Evolutionary conservation across 1,284 basidiomycete species (phyloP).

Genomic region (Grifola frondosa): DNA sequence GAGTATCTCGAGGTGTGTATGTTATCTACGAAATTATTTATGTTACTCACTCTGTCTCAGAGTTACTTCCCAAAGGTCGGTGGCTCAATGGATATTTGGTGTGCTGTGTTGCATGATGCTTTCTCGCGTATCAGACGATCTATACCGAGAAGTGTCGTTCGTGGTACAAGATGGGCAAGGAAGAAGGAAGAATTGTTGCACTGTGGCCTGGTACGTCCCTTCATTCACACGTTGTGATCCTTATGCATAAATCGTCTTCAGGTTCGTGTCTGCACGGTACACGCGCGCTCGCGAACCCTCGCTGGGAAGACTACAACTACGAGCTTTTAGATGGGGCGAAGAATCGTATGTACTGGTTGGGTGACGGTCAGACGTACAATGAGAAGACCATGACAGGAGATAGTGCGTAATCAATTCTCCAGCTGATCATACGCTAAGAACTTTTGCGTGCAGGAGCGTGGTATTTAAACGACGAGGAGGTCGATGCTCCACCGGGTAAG

Average conservation of each 20-base stretch:
- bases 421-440: not conserved
- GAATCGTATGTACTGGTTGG: constrained; percentile 60
- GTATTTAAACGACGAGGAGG: constrained; percentile 44
- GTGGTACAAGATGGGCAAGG: constrained; percentile 66
- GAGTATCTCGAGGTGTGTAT: constrained; percentile 44
- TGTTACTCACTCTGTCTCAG: constrained; percentile 2
- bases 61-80: constrained; percentile 49
- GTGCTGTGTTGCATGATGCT: not conserved
- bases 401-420: constrained; percentile 37
- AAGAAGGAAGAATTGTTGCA: constrained; percentile 54
- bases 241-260: constrained; percentile 16
- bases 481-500: constrained; percentile 28
- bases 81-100: not conserved
- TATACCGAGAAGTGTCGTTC: constrained; percentile 58
- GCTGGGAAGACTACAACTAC: constrained; percentile 68
- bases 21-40: not conserved
- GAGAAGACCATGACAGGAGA: constrained; percentile 45
- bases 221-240: not conserved
- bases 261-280: constrained; percentile 56
- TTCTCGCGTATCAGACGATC: constrained; percentile 44
- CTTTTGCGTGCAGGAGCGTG: constrained; percentile 39
- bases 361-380: constrained; percentile 50
- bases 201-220: constrained; percentile 54
- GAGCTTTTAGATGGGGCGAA: constrained; percentile 42
- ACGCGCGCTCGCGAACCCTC: constrained; percentile 48